Base-by-base conservation (phyloP, 768 basidiomycete genomes). In the Naganishia antarctica region DNA sequence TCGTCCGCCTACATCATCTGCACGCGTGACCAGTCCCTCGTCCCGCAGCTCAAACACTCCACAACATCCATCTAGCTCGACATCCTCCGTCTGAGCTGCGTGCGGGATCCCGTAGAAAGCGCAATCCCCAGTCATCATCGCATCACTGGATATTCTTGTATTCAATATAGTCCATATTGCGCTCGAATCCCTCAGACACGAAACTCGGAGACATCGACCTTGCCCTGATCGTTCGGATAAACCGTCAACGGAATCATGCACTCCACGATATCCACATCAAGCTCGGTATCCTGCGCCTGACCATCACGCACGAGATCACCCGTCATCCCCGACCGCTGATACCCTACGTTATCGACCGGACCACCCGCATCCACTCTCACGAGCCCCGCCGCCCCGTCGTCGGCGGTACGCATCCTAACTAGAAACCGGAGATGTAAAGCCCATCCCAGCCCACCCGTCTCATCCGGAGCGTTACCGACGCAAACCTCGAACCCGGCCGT, bases 391-490 rank as follows among this genome's bases (percentile, higher is more conserved):
- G 44, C 50, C 26, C n/a, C 34, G 3, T 34, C 21, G 16, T 15
- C 37, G 12, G 18, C 23, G 12, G 29, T n/a, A 13, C 50, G 37
- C 49, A 26, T 26, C 28, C 50, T 25, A 12, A 97, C 90, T n/a
- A 94, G 81, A 60, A 98, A 82, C 53, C 87, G 87, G 60, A 98
- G 70, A 46, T 89, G 81, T 16, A 98, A 86, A 71, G 87, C 88
- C 94, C 94, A 98, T 71, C 89, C 85, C 9, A 97, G 79, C 0
- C 93, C 94, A 9, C 94, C 92, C 0, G 79, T 70, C 25, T 70
- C 51, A 43, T 83, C 83, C 5, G 37, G 40, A 8, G 50, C 21
- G 21, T 57, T 57, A 32, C 62, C 62, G 25, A 87, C 80, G 53
- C 81, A 79, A 1, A 92, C 80, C 59, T 85, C 81, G 78, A 97